Evolutionary conservation across 805 yeast species (phyloP).

Genomic region (Monosporozyma aerobia): DNA sequence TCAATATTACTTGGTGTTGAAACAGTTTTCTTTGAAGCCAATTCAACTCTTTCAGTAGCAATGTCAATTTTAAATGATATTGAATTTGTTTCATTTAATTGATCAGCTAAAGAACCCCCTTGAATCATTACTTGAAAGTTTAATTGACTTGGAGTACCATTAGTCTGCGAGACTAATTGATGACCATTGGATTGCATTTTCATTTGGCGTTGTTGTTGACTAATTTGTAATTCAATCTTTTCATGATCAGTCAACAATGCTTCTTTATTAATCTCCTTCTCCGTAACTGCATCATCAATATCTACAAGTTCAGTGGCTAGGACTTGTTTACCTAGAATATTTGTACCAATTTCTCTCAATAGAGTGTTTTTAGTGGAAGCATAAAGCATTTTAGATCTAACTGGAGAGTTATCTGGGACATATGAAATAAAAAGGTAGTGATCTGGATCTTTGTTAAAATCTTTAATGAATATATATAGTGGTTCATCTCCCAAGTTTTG

Average conservation of each 20-base stretch:
- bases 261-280: not conserved
- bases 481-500: constrained; percentile 34
- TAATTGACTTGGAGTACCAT: constrained; percentile 19
- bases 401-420: constrained; percentile 80
- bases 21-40: constrained; percentile 24
- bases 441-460: constrained; percentile 14
- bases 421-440: constrained; percentile 57
- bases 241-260: constrained; percentile 23
- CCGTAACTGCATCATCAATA: constrained; percentile 11
- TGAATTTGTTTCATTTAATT: constrained; percentile 34
- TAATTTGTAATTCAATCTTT: constrained; percentile 16
- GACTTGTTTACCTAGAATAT: constrained; percentile 28
- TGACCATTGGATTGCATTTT: constrained; percentile 13
- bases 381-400: constrained; percentile 82
- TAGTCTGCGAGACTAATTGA: constrained; percentile 23
- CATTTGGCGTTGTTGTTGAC: constrained; percentile 23
- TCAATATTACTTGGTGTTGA: constrained; percentile 24
- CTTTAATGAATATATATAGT: constrained; percentile 41
- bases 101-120: constrained; percentile 10
- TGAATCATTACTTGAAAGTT: constrained; percentile 17
- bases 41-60: constrained; percentile 38
- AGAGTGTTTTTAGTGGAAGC: constrained; percentile 82
- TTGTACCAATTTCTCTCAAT: constrained; percentile 61
- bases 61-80: constrained; percentile 45
- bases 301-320: constrained; percentile 31